Conservation (phyloP, 2,329 filamentous ascomycete genomes). For the Hymenoscyphus occultus region DNA sequence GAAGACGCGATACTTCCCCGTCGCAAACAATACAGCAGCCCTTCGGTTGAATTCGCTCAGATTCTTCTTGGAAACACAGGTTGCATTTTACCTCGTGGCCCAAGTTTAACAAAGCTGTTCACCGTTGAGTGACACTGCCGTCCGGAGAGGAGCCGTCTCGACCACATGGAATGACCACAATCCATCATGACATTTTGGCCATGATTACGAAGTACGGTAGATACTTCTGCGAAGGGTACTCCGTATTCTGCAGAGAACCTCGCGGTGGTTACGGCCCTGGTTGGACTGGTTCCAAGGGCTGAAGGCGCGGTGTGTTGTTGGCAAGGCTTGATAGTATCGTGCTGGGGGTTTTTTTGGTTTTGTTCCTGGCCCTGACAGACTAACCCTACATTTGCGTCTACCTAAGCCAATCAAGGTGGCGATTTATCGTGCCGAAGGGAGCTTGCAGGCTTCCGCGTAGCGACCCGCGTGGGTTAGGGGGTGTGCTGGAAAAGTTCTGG, state of each 20-base stretch:
- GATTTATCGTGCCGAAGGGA: slow-evolving; percentile 11
- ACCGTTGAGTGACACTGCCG: slow-evolving; percentile 12
- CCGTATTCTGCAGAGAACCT: no score
- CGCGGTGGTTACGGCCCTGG: not conserved
- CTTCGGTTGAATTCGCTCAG: slow-evolving; percentile 2
- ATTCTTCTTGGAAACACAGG: slow-evolving; percentile 4
- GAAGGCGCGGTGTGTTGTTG: slow-evolving; percentile 5
- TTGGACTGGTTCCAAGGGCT: not conserved
- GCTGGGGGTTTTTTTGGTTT: slow-evolving; percentile 3
- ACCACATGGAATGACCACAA: slow-evolving; percentile 6
- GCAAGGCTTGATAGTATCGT: slow-evolving; percentile 3
- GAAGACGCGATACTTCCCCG: not conserved
- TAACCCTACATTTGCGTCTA: slow-evolving; percentile 7
- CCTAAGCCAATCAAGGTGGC: slow-evolving; percentile 12
- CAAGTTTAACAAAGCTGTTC: slow-evolving; percentile 10
- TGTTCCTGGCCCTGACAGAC: slow-evolving; percentile 20
- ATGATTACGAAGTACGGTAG: not conserved
- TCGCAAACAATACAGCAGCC: not conserved
- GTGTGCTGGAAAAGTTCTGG: slow-evolving; percentile 10
- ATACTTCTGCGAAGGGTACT: no score
- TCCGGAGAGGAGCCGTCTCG: slow-evolving; percentile 2
- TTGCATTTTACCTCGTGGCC: slow-evolving; percentile 10
- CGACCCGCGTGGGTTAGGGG: not conserved
- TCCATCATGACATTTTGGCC: not conserved
- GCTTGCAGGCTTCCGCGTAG: slow-evolving; percentile 16